These are phyloP conservation scores for Solanum chacoense DNA, from an alignment of 305 asterid species.

Conservation along the genomic window DNA sequence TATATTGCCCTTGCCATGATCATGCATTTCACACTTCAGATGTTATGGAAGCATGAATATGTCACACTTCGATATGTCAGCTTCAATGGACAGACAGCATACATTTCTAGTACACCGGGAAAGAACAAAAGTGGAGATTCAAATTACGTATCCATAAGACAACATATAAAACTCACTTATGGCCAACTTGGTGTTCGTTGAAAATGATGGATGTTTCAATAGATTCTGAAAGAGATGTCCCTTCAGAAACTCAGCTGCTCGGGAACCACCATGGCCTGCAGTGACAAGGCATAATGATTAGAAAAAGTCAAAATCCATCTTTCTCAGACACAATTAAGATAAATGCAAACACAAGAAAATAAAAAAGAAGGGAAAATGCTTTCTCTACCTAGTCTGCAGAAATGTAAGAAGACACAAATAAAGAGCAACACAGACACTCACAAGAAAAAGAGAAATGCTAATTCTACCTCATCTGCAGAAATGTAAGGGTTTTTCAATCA, in stretches of 20 bases:
- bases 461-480: background rate
- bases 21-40: background rate
- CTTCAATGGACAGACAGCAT: background rate
- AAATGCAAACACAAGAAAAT: background rate
- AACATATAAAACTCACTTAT: slow-evolving; percentile 56
- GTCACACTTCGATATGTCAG: background rate
- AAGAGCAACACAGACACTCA: background rate
- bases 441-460: background rate
- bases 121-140: background rate
- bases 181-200: slow-evolving; percentile 57
- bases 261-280: slow-evolving; percentile 97
- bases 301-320: background rate
- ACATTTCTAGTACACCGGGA: background rate
- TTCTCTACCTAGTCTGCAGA: background rate
- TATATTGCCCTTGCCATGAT: background rate
- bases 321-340: background rate
- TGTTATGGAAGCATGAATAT: background rate
- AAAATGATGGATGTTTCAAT: slow-evolving; percentile 71
- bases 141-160: background rate
- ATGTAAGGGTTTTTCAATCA: background rate
- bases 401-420: background rate
- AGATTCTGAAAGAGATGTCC: slow-evolving; percentile 86
- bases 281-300: slow-evolving; percentile 4
- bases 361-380: background rate
- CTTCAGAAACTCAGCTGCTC: slow-evolving; percentile 95